Evolutionary conservation across 345 rosid species (phyloP).

Genomic region (Acer negundo): DNA sequence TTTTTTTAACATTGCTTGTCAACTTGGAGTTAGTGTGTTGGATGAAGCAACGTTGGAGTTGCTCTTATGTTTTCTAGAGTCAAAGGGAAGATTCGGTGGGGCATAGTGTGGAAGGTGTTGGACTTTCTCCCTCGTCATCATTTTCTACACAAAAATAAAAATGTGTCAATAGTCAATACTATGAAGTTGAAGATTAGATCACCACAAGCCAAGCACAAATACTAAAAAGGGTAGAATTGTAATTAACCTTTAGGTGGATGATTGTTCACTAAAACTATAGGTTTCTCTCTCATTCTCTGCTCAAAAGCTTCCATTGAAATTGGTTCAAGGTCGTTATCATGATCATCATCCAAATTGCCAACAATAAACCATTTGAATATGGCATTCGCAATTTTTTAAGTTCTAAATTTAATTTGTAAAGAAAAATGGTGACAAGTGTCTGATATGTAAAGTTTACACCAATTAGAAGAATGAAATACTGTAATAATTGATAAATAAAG

Average conservation of each 20-base stretch:
- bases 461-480: background rate
- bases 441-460: background rate
- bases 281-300: slow-evolving; percentile 31
- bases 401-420: no score
- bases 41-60: no score
- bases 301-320: slow-evolving; percentile 36
- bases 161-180: background rate
- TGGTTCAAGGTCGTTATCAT: slow-evolving; percentile 33
- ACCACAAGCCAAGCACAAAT: background rate
- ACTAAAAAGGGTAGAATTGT: background rate
- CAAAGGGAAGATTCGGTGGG: no score
- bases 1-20: no score
- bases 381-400: background rate
- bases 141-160: background rate
- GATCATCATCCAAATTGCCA: slow-evolving; percentile 38
- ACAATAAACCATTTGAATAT: slow-evolving; percentile 40
- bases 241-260: slow-evolving; percentile 27
- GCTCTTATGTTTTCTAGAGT: no score
- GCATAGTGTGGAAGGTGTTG: no score
- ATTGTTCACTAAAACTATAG: slow-evolving; percentile 37
- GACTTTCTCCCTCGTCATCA: background rate
- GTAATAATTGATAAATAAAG: background rate
- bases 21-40: no score
- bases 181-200: background rate
- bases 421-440: background rate